Base-by-base conservation (phyloP, 306 rosid species). In the Ziziphus jujuba region DNA sequence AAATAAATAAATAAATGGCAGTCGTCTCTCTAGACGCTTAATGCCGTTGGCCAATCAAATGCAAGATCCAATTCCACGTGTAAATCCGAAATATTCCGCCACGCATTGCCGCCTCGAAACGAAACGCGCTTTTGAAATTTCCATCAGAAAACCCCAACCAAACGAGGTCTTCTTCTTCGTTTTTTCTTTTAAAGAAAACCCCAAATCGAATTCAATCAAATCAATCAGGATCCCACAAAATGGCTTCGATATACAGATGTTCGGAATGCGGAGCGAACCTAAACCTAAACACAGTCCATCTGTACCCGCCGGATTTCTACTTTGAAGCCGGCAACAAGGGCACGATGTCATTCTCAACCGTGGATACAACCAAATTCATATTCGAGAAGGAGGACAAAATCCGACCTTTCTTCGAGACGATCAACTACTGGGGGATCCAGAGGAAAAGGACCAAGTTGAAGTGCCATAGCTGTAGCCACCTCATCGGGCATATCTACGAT, bases 271-370 rank as follows among this genome's bases (percentile, higher is more conserved):
- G 84, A n/a, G 35, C 84, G 1, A 71, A 90, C 40, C 95, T 93
- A 50, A 82, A 84, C 53, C 90, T 93, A 1, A 78, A 68, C 74
- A 20, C 91, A 7, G 24, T 25, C 33, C 57, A 84, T 14, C 77
- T 82, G 12, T 90, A 64, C 58, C 96, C 96, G 5, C 74, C 87
- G 16, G 90, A 84, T 14, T 75, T 81, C 82, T 90, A 76, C 85
- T 90, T 93, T 75, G 98, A 93, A 76, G 90, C 97, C 16, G 98
- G 95, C 1, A 90, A 90, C 91, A 93, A 90, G 56, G 82, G 78
- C 44, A 75, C 96, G 15, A 50, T 85, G 21, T 93, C 98, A 6
- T 93, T 93, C 84, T 73, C 98, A 3, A 20, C 59, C 38, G 77
- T 93, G 38, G 96, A 87, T 63, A 0, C 75, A 45, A 43, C 87